These are phyloP conservation scores for Boletus insuetus DNA, from an alignment of 768 basidiomycete genomes.

Conservation along the genomic window DNA sequence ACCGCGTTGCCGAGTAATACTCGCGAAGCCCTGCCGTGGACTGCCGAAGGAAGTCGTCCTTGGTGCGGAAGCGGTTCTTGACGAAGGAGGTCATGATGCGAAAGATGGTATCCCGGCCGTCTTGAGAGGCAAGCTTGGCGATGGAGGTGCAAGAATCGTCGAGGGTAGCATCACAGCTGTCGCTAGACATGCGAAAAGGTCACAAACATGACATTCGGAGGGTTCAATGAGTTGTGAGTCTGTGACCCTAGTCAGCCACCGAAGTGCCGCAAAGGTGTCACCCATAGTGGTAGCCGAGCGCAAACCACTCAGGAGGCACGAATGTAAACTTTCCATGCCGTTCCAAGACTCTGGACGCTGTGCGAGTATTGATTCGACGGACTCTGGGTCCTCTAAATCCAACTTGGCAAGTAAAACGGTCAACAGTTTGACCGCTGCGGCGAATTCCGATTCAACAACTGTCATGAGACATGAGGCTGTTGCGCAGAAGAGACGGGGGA, in stretches of 20 bases:
- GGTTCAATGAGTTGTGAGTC: constrained; percentile 69
- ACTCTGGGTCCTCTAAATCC: constrained; percentile 67
- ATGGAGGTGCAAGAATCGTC: constrained; percentile 73
- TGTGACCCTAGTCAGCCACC: constrained; percentile 55
- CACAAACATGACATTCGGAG: constrained; percentile 69
- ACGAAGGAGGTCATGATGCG: constrained; percentile 90
- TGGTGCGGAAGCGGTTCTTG: constrained; percentile 83
- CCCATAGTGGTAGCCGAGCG: constrained; percentile 71
- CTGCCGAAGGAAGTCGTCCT: constrained; percentile 91
- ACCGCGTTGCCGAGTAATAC: constrained; percentile 71
- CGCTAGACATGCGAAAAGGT: constrained; percentile 74
- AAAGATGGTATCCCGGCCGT: constrained; percentile 74
- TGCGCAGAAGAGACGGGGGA: constrained; percentile 89
- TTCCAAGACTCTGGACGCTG: constrained; percentile 73
- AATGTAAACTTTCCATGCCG: constrained; percentile 61
- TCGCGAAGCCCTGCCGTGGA: constrained; percentile 84
- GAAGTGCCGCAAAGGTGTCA: constrained; percentile 66
- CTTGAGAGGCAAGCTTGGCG: constrained; percentile 63
- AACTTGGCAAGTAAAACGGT: constrained; percentile 63
- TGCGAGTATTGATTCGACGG: constrained; percentile 61
- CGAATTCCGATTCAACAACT: constrained; percentile 78
- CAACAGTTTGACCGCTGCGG: constrained; percentile 62
- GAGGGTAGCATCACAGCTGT: constrained; percentile 55
- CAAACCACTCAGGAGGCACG: constrained; percentile 70
- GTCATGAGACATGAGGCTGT: constrained; percentile 78